These are phyloP conservation scores for Pseudocercospora vitis DNA, from an alignment of 2,329 filamentous ascomycete species.

Conservation along the genomic window DNA sequence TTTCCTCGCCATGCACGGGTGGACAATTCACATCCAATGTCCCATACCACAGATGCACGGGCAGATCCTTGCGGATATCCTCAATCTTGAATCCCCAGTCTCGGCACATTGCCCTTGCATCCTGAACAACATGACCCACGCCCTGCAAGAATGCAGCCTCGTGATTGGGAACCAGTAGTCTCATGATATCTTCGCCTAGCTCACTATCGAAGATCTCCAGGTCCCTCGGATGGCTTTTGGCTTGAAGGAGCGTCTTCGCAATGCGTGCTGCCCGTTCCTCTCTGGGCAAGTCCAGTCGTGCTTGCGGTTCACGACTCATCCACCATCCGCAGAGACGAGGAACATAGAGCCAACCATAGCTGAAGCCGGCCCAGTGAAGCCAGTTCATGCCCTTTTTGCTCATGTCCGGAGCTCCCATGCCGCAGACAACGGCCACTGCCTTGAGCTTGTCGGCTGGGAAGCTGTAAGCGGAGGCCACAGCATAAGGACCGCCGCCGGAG, in stretches of 20 bases:
- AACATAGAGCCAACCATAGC: background rate
- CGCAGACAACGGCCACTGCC: slow-evolving; percentile 6
- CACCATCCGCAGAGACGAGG: background rate
- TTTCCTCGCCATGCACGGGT: background rate
- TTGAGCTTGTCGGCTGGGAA: slow-evolving; percentile 33
- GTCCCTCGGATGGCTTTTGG: background rate
- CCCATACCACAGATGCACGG: slow-evolving; percentile 1
- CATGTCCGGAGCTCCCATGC: slow-evolving; percentile 5
- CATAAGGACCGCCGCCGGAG: slow-evolving; percentile 52
- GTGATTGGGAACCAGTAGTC: background rate
- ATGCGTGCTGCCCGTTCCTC: background rate
- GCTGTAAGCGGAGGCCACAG: slow-evolving; percentile 47
- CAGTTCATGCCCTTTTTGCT: slow-evolving; percentile 1
- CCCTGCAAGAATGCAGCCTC: background rate
- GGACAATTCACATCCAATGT: background rate
- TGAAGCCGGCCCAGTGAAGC: background rate
- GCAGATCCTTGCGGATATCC: background rate
- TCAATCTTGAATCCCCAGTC: slow-evolving; percentile 1
- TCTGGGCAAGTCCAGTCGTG: background rate
- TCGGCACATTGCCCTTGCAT: background rate
- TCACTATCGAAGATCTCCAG: background rate
- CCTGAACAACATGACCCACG: background rate
- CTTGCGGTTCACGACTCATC: background rate
- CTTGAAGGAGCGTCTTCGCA: background rate
- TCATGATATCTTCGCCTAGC: background rate